Evolutionary conservation across 2,329 filamentous ascomycete genomes (phyloP), one percentile per base, ranked within the genome.

Genomic region (Diplodia mutila): DNA sequence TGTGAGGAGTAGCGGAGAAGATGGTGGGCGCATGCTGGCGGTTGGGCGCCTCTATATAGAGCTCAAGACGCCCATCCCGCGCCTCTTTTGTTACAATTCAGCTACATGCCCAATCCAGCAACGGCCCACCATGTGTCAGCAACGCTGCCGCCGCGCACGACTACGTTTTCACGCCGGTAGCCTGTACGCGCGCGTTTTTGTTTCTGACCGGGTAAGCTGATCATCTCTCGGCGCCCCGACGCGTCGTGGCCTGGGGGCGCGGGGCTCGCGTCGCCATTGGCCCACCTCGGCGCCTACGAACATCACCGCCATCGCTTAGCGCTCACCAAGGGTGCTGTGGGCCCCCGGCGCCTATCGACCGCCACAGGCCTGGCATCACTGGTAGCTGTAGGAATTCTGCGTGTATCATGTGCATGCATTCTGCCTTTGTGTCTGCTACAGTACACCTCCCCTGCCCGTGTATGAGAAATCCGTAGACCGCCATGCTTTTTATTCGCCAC

Each of bases 41-140:
- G 61, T 51, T 49, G 61, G 61, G 61, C 61, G 37, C 42, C 59
- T 63, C 59, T 63, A 49, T 63, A 63, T 63, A 51, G 49, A 63
- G 59, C 59, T 63, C 32, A 32, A 21, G 14, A 25, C 11, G 27
- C 23, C 39, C 39, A 49, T 18, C 9, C 42, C 21, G 59, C 42
- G 42, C 42, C 29, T 21, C 16, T 12, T 61, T 48, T 21, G 25
- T 61, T 61, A 61, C 57, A 34, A 25, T 49, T 27, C 57, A 48
- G 39, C 27, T 29, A 27, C 9, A 23, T 61, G 21, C 57, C 57
- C 39, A 29, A 32, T 61, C 14, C 5, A 27, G 57, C n/a, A 23
- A 32, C 25, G 57, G 11, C 23, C 14, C 18, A 39, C 39, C 12
- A 11, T 32, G n/a, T 29, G 57, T 48, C 57, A 61, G 34, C 55